Evolutionary conservation across 1,284 basidiomycete genomes (phyloP).

Genomic region (Tranzscheliella williamsii): DNA sequence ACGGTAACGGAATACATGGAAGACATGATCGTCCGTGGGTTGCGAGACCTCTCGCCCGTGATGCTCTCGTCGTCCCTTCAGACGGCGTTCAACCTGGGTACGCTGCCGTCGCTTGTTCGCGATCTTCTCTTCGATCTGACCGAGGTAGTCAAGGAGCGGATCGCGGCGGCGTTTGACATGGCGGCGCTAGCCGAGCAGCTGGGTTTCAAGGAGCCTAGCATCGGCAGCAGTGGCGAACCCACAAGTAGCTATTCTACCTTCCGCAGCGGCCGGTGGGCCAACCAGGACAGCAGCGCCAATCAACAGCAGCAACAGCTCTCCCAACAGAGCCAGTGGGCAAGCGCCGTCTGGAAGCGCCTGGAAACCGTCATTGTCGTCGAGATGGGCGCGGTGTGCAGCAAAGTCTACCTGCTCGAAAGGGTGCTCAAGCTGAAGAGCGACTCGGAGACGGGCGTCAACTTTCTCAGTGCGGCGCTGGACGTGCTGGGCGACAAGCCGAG

Average conservation of each 20-base stretch:
- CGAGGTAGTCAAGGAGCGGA: conserved; percentile 76
- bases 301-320: conserved; percentile 72
- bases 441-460: conserved; percentile 70
- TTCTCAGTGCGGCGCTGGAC: conserved; percentile 74
- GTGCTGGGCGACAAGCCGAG: conserved; percentile 86
- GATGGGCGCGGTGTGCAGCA: conserved; percentile 74
- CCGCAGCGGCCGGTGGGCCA: not conserved
- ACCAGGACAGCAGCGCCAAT: conserved; percentile 67
- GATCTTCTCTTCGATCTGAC: conserved; percentile 79
- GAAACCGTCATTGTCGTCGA: conserved; percentile 79
- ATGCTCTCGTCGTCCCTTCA: conserved; percentile 87
- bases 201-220: conserved; percentile 41
- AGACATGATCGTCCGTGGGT: conserved; percentile 48
- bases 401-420: conserved; percentile 90
- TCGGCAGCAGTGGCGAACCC: not conserved
- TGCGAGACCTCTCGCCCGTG: conserved; percentile 59
- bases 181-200: conserved; percentile 81
- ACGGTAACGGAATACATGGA: conserved; percentile 49
- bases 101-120: conserved; percentile 79
- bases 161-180: conserved; percentile 81
- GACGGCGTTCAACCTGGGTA: conserved; percentile 87
- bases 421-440: conserved; percentile 79
- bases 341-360: conserved; percentile 78
- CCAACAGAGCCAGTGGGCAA: conserved; percentile 78
- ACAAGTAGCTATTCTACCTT: not conserved